phyloP scores from a whole-genome alignment of 768 basidiomycete species.

The Amanita jacksonii region DNA sequence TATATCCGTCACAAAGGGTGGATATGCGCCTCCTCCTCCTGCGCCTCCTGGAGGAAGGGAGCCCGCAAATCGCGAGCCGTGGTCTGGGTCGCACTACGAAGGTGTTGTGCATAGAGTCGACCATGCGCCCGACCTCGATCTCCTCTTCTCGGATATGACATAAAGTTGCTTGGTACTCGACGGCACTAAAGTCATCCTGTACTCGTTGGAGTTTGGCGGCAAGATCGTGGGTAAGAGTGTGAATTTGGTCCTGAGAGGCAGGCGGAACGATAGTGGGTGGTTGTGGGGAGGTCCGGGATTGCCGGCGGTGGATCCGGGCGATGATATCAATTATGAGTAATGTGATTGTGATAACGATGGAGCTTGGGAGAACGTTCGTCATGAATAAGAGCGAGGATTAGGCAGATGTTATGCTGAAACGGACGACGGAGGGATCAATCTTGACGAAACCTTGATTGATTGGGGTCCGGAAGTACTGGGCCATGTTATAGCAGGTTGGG shows the following conservation, averaged over 20 bases:
- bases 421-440: too few relatives aligned
- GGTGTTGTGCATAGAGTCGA: constrained; percentile 1
- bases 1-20: constrained; percentile 3
- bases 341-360: too few relatives aligned
- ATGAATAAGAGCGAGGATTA: too few relatives aligned
- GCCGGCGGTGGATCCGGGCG: constrained; percentile 14
- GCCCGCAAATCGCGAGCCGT: not conserved
- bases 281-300: not conserved
- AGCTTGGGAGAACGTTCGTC: too few relatives aligned
- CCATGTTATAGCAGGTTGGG: not conserved
- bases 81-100: constrained; percentile 1
- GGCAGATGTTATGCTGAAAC: too few relatives aligned
- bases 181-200: constrained; percentile 3
- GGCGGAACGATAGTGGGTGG: not conserved
- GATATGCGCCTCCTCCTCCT: not conserved
- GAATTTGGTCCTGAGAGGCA: not conserved
- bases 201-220: not conserved
- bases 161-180: not conserved
- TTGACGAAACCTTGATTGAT: constrained; percentile 9
- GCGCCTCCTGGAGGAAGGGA: not conserved
- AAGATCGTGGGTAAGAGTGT: not conserved
- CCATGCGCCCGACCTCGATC: not conserved
- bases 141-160: not conserved
- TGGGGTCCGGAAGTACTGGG: constrained; percentile 2
- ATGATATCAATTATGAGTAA: constrained; percentile 21